Conservation (phyloP, 1,284 basidiomycete genomes). For the Malassezia japonica region DNA sequence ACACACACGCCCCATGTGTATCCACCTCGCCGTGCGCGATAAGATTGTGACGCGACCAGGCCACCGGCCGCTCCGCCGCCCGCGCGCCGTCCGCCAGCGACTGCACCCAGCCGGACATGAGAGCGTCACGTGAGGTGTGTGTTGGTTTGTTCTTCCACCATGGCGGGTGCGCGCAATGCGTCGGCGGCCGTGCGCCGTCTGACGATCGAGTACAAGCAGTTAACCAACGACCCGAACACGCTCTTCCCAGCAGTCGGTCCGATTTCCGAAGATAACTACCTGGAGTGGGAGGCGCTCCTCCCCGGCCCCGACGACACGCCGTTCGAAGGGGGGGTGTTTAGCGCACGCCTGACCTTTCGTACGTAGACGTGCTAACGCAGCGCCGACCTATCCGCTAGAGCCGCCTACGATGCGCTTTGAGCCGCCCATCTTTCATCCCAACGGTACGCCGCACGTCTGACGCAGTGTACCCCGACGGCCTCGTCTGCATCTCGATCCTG, state of each 20-base stretch:
- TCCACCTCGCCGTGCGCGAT: slow-evolving; percentile 1
- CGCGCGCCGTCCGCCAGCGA: background rate
- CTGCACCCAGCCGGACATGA: background rate
- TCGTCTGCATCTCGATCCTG: slow-evolving; percentile 94
- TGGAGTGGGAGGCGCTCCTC: slow-evolving; percentile 95
- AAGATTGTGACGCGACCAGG: slow-evolving; percentile 11
- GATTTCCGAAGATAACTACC: slow-evolving; percentile 87
- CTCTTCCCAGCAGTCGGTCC: slow-evolving; percentile 57
- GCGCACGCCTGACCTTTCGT: slow-evolving; percentile 82
- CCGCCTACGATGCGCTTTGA: slow-evolving; percentile 75
- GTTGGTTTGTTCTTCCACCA: slow-evolving; percentile 10
- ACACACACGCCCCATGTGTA: slow-evolving; percentile 4
- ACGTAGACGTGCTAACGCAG: slow-evolving; percentile 49
- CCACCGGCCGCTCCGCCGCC: background rate
- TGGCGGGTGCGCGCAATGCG: slow-evolving; percentile 12
- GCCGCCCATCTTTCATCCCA: slow-evolving; percentile 92
- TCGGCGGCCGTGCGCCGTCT: slow-evolving; percentile 44
- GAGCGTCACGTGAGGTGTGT: slow-evolving; percentile 1
- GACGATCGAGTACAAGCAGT: slow-evolving; percentile 48
- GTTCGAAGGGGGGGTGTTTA: slow-evolving; percentile 94
- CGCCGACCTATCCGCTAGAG: slow-evolving; percentile 45
- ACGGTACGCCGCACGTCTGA: slow-evolving; percentile 58
- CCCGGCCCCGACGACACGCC: slow-evolving; percentile 94
- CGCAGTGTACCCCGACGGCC: slow-evolving; percentile 80
- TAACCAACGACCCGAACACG: slow-evolving; percentile 40